A percentile compares a stretch with the other conserved stretches of the same genome.
Conservation (phyloP, 148 eudicot genomes). For the Amaranthus palmeri region DNA sequence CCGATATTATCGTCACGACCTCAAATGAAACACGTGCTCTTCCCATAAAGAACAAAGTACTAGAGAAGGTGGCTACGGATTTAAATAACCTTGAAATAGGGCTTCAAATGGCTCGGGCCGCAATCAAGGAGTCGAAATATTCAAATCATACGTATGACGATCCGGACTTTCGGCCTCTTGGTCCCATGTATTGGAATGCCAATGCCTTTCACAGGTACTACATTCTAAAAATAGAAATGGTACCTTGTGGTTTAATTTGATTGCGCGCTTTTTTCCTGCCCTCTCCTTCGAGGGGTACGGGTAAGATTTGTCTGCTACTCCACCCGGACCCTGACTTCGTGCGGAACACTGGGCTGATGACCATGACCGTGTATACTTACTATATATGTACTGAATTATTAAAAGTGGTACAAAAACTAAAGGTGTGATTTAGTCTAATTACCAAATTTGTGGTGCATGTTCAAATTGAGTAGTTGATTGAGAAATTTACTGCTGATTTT, state of each 20-base stretch:
- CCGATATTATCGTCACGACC: constrained; percentile 4
- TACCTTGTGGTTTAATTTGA: neutral
- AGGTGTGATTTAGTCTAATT: neutral
- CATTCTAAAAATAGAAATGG: neutral
- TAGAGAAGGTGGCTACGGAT: constrained; percentile 28
- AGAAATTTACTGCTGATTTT: neutral
- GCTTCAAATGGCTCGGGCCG: constrained; percentile 49
- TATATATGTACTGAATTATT: neutral
- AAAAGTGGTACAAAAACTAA: neutral
- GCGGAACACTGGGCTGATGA: too few species aligned
- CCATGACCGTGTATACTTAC: too few species aligned
- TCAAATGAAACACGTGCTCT: constrained; percentile 18
- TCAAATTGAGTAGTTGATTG: neutral
- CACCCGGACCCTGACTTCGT: too few species aligned
- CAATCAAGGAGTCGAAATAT: constrained; percentile 37
- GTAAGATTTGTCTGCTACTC: too few species aligned
- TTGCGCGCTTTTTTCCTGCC: neutral
- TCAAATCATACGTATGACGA: constrained; percentile 37
- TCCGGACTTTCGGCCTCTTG: constrained; percentile 35
- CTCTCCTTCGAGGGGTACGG: too few species aligned
- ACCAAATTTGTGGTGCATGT: neutral
- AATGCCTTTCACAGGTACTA: constrained; percentile 57
- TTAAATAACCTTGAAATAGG: constrained; percentile 48
- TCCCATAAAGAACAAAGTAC: constrained; percentile 6
- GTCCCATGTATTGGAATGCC: constrained; percentile 70